These are phyloP conservation scores for Claviceps fusiformis DNA, from an alignment of 2,329 filamentous ascomycete species.

Conservation along the genomic window DNA sequence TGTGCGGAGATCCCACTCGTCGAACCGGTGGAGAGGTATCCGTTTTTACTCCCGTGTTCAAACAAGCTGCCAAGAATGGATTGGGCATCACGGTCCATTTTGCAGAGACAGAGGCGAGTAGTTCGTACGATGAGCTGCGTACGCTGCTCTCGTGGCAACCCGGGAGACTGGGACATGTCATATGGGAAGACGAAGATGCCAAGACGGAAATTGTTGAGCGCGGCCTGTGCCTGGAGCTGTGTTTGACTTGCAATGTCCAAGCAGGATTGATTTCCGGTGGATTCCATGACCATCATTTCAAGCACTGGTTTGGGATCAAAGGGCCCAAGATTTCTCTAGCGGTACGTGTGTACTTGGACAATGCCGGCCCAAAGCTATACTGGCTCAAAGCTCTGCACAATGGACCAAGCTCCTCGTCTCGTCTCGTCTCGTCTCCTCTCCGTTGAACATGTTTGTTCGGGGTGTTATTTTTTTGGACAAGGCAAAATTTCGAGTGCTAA, in stretches of 20 bases:
- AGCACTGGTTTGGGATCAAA: constrained; percentile 49
- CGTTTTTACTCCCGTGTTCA: constrained; percentile 46
- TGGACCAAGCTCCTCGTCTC: too few relatives aligned
- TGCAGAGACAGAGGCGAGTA: constrained; percentile 50
- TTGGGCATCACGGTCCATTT: constrained; percentile 65
- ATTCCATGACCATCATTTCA: constrained; percentile 62
- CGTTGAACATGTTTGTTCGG: too few relatives aligned
- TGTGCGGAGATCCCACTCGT: constrained; percentile 58
- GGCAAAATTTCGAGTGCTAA: background rate
- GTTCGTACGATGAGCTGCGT: constrained; percentile 44
- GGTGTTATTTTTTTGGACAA: background rate
- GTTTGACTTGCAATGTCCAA: constrained; percentile 68
- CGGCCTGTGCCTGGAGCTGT: constrained; percentile 58
- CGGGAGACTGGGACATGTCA: constrained; percentile 63
- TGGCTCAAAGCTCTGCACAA: too few relatives aligned
- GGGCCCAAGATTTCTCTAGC: constrained; percentile 51
- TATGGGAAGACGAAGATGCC: constrained; percentile 52
- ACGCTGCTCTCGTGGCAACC: constrained; percentile 53
- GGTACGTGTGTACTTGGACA: constrained; percentile 36
- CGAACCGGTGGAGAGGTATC: constrained; percentile 42
- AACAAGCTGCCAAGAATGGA: constrained; percentile 36
- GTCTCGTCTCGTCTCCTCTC: too few relatives aligned
- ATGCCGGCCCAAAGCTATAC: too few relatives aligned
- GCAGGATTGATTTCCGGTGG: constrained; percentile 57
- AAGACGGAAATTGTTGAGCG: constrained; percentile 37